Evolutionary conservation across 805 yeast genomes (phyloP).

Genomic region (Spathaspora passalidarum): DNA sequence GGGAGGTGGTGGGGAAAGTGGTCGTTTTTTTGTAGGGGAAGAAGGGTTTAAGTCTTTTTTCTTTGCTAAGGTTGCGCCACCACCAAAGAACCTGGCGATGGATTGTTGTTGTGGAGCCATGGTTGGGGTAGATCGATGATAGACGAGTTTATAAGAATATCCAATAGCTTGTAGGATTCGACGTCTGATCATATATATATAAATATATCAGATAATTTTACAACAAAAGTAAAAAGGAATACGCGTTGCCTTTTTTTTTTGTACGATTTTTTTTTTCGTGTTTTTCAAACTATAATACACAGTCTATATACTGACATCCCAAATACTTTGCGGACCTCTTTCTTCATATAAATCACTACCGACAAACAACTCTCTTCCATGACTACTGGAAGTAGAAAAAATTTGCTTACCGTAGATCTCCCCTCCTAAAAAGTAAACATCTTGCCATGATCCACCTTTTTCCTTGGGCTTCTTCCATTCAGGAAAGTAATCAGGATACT

Average conservation of each 20-base stretch:
- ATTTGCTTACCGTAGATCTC: constrained; percentile 85
- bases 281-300: constrained; percentile 1
- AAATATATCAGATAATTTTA: too few relatives aligned
- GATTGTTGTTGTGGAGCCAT: constrained; percentile 33
- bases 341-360: constrained; percentile 70
- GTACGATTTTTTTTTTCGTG: background rate
- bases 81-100: constrained; percentile 29
- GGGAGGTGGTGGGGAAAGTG: background rate
- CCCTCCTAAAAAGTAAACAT: constrained; percentile 78
- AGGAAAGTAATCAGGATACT: constrained; percentile 87
- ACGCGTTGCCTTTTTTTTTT: background rate
- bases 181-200: background rate
- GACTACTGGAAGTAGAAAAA: constrained; percentile 56
- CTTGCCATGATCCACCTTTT: constrained; percentile 60
- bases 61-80: constrained; percentile 2
- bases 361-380: constrained; percentile 60
- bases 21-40: background rate
- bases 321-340: constrained; percentile 76
- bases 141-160: background rate
- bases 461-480: constrained; percentile 75
- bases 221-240: too few relatives aligned
- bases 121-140: background rate
- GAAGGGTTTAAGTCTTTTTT: background rate
- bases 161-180: too few relatives aligned
- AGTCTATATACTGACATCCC: constrained; percentile 49